Base-by-base conservation (phyloP, 345 rosid species). In the Hibiscus syriacus region DNA sequence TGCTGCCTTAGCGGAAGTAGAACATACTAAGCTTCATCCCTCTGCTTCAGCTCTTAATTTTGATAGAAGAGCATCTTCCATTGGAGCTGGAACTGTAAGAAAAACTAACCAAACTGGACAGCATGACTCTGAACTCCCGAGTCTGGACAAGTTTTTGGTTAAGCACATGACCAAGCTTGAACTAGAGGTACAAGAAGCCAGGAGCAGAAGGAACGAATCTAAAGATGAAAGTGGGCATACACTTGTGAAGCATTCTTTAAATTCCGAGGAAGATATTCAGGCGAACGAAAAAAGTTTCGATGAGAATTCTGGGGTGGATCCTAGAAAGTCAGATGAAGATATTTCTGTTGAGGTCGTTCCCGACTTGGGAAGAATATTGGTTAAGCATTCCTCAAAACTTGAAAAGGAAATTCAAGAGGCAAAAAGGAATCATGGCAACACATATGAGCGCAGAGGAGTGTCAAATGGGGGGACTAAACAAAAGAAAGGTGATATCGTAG, bases 111-210 rank as follows among this genome's bases (percentile, higher is more conserved):
- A 70, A 7, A 66, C 1, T 36, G 79, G 67, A 65, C 78, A 84
- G 56, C 69, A 26, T 8, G 89, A 77, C 60, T 64, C 76, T 1
- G 85, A 84, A 72, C 71, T 92, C 72, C 97, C 84, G 0, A 86
- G 95, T 83, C 64, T 90, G 57, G 98, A 90, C 69, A 90, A 88
- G 80, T 84, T 77, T 80, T 73, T 92, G 74, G 97, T 92, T 29
- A 92, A 86, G 80, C 91, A 78, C 80, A 76, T 81, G 85, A 77
- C 91, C 27, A 85, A 80, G 76, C 89, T 92, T 43, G 97, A 92
- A 82, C 84, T 63, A 74, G 95, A 92, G 78, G 90, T 92, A 53
- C 76, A 74, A 72, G 95, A 90, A 90, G 98, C 95, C 49, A 92
- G 78, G 77, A 77, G 64, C 23, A 70, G 71, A 65, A 87, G 69